These are phyloP conservation scores for Andrographis paniculata DNA, from an alignment of 305 asterid genomes.

Conservation along the genomic window DNA sequence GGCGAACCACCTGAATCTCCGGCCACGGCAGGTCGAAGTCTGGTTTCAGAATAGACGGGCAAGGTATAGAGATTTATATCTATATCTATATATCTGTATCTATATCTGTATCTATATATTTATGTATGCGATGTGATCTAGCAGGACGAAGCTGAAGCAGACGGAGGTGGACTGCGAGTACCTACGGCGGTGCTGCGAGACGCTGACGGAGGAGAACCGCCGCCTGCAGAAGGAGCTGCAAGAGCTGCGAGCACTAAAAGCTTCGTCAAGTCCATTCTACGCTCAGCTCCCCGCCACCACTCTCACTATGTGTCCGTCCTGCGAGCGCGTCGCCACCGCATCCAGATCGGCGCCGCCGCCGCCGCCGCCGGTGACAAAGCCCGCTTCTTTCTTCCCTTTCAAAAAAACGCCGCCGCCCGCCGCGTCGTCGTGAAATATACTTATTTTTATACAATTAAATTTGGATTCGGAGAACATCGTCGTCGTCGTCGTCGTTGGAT, in stretches of 20 bases:
- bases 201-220: slow-evolving; percentile 61
- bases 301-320: slow-evolving; percentile 81
- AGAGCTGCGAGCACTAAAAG: slow-evolving; percentile 66
- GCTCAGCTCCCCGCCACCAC: slow-evolving; percentile 85
- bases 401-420: neutral
- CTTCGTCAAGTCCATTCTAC: slow-evolving; percentile 61
- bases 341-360: slow-evolving; percentile 4
- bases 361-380: too few species aligned
- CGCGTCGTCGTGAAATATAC: too few species aligned
- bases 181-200: slow-evolving; percentile 68
- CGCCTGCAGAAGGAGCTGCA: slow-evolving; percentile 68
- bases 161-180: slow-evolving; percentile 89
- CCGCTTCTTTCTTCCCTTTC: neutral
- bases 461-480: too few species aligned
- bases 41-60: slow-evolving; percentile 97
- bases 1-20: slow-evolving; percentile 71
- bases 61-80: slow-evolving; percentile 27
- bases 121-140: neutral
- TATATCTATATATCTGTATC: neutral
- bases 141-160: slow-evolving; percentile 83
- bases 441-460: too few species aligned
- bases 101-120: neutral
- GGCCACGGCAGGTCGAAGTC: slow-evolving; percentile 86
- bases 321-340: slow-evolving; percentile 57
- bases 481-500: too few species aligned